Base-by-base conservation (phyloP, 169 alveolate species). In the Hepatocystis sp. region DNA sequence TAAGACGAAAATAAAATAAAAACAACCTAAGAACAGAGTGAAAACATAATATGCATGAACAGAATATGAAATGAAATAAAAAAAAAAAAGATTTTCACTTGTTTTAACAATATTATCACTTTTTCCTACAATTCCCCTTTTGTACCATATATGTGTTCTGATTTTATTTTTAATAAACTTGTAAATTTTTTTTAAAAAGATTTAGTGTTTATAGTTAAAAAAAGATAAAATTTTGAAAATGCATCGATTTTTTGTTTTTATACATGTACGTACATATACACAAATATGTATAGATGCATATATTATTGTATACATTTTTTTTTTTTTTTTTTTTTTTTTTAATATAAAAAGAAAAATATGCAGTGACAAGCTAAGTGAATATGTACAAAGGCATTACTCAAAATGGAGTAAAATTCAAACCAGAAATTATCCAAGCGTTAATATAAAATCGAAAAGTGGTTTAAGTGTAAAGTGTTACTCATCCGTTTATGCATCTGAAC, bases 331-430 rank as follows among this genome's bases (percentile, higher is more conserved):
- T 65, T 65, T 44, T 30, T 25, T 17, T 64, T 65, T 7, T 52
- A 7, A 4, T 0, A 15, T n/a, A 21, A 7, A 47, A 21, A 71
- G 86, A 71, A 17, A 44, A 40, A 27, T 10, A 11, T 71, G 86
- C 39, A 36, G 53, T 36, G 63, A 19, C 39, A 71, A 56, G 39
- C 34, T 71, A 25, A 53, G 25, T 17, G 63, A 71, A 11, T 71
- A 71, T 58, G 64, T 71, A 3, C 58, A 71, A 40, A 32, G 8
- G 21, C 64, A 71, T 36, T 71, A 56, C n/a, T 5, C 32, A 52
- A 71, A 58, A 28, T 71, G 86, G 76, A 71, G 19, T 64, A 64
- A 56, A 15, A 23, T 42, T 4, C 86, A 71, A 58, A 71, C 66
- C 17, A 44, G 25, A 30, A 71, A 71, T 58, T 71, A 56, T 36